phyloP scores from a whole-genome alignment of 2,329 filamentous ascomycete genomes.

The Amauroascus niger region DNA sequence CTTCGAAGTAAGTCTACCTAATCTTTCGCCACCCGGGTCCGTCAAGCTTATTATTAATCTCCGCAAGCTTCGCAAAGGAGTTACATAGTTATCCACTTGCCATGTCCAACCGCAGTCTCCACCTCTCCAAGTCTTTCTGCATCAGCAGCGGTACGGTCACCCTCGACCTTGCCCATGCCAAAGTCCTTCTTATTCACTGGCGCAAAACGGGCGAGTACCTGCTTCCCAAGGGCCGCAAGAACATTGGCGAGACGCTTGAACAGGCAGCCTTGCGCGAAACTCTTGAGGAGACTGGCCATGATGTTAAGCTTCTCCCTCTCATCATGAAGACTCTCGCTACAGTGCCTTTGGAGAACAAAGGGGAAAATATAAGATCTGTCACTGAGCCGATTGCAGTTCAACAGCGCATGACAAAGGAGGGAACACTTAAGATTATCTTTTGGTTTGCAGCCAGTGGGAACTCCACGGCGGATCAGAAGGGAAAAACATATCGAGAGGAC shows the following conservation, averaged over 20 bases:
- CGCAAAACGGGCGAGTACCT: slow-evolving; percentile 16
- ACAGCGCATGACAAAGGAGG: background rate
- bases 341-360: background rate
- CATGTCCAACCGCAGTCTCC: background rate
- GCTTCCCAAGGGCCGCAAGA: slow-evolving; percentile 24
- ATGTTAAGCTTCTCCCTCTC: background rate
- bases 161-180: slow-evolving; percentile 12
- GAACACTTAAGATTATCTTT: slow-evolving; percentile 14
- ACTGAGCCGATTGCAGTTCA: slow-evolving; percentile 2
- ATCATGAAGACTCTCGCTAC: background rate
- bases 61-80: no score
- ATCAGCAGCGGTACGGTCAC: slow-evolving; percentile 18
- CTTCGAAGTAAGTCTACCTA: no score
- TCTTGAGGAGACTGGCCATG: slow-evolving; percentile 19
- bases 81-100: background rate
- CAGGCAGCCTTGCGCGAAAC: slow-evolving; percentile 23
- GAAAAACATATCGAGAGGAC: slow-evolving; percentile 13
- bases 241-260: slow-evolving; percentile 20
- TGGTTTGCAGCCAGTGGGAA: slow-evolving; percentile 14
- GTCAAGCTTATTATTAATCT: no score
- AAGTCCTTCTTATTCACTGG: slow-evolving; percentile 16
- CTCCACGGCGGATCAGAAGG: slow-evolving; percentile 7
- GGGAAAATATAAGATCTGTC: background rate
- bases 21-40: no score
- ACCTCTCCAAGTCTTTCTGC: slow-evolving; percentile 14